Evolutionary conservation across 345 rosid genomes (phyloP), one percentile per base, ranked within the genome.

Genomic region (Carallia pectinifolia): DNA sequence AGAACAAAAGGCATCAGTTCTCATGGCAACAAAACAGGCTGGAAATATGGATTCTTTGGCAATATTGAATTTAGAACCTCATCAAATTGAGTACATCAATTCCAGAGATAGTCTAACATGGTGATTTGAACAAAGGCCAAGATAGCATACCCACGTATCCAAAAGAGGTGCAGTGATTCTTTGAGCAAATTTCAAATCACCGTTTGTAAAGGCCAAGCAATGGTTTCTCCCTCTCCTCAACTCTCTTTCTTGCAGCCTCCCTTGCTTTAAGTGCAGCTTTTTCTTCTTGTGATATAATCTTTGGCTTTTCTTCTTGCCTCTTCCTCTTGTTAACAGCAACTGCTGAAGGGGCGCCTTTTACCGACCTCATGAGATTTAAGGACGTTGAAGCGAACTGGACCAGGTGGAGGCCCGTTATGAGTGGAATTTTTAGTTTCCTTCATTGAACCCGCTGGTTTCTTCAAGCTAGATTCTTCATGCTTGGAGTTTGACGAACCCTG

Each of bases 201-300:
- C 63, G 84, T 62, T 87, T 84, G 82, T 94, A 91, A 74, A 91
- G 89, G 58, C 98, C 98, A 61, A 89, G 96, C 80, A 90, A 80
- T 23, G 91, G 64, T 79, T 91, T 91, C 80, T 94, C 97, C 73
- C 98, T 86, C 67, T 88, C 84, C 81, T 94, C 97, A 40, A 91
- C 95, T 74, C 97, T 88, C 88, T 86, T 94, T 77, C 82, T 88
- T 31, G 97, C 97, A 77, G 98, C 97, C 81, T 88, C 98, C 79
- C 98, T 87, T 2, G 95, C 96, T 80, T 82, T 94, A 53, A 90
- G 84, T 18, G 97, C 99, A 68, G 96, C 89, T 56, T 58, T 81
- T 79, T 94, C 98, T 81, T 88, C 98, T 72, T 74, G 77, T 12
- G 96, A 84, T 61, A 89, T 64, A 34, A 77, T 81, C 86, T 95